Evolutionary conservation across 306 rosid species (phyloP).

Genomic region (Cucurbita moschata): DNA sequence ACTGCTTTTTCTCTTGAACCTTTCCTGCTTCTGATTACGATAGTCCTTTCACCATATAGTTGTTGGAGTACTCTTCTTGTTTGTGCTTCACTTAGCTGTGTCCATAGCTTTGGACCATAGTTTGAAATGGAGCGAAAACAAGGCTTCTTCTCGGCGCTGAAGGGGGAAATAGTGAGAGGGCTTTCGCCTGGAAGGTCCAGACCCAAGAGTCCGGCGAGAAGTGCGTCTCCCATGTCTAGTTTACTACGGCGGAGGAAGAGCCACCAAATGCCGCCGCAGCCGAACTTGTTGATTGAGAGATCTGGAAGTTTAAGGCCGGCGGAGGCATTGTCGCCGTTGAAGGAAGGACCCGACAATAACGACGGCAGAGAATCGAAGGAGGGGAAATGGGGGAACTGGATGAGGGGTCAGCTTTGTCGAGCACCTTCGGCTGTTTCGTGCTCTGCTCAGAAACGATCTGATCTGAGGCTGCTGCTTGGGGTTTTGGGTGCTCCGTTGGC

Average conservation of each 20-base stretch:
- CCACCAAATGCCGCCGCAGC: slow-evolving; percentile 43
- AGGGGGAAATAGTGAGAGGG: slow-evolving; percentile 50
- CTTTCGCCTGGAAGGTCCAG: slow-evolving; percentile 54
- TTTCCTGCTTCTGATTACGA: background rate
- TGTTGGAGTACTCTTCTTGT: background rate
- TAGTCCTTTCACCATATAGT: background rate
- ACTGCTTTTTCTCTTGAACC: background rate
- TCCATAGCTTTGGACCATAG: background rate
- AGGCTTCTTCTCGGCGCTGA: slow-evolving; percentile 54
- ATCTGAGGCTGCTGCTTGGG: slow-evolving; percentile 87
- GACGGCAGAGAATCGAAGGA: slow-evolving; percentile 52
- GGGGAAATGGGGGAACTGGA: slow-evolving; percentile 84
- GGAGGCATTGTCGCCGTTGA: slow-evolving; percentile 89
- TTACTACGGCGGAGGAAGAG: slow-evolving; percentile 55
- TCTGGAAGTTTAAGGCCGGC: slow-evolving; percentile 73
- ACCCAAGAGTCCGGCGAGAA: slow-evolving; percentile 40
- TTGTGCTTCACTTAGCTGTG: background rate
- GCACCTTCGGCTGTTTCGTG: slow-evolving; percentile 55
- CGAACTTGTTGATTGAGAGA: slow-evolving; percentile 55
- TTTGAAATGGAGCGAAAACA: slow-evolving; percentile 49
- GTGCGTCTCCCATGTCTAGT: slow-evolving; percentile 42
- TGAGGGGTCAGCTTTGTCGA: slow-evolving; percentile 67
- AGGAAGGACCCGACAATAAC: slow-evolving; percentile 85
- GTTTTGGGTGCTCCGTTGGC: slow-evolving; percentile 93
- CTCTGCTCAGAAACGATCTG: slow-evolving; percentile 57